These are phyloP conservation scores for Aphanocladium album DNA, from an alignment of 2,329 filamentous ascomycete genomes.

Conservation along the genomic window DNA sequence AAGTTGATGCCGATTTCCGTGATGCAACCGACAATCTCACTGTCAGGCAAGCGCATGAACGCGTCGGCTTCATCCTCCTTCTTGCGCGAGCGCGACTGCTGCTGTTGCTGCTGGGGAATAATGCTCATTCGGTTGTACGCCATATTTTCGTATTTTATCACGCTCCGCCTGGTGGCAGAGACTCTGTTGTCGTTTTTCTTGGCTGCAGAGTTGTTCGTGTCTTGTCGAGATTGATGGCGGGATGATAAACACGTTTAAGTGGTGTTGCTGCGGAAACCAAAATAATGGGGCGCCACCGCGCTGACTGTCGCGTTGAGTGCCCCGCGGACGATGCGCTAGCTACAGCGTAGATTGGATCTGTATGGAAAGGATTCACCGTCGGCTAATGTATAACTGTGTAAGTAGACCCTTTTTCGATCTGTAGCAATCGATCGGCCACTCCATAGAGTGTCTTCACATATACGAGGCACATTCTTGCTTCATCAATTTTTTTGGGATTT, in stretches of 20 bases:
- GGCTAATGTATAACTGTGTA: too few relatives aligned
- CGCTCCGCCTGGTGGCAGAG: background rate
- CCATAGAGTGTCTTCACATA: too few relatives aligned
- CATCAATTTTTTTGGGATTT: too few relatives aligned
- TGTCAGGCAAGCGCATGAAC: slow-evolving; percentile 56
- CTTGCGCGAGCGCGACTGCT: slow-evolving; percentile 49
- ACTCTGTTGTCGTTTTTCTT: background rate
- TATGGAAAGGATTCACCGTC: too few relatives aligned
- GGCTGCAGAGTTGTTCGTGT: background rate
- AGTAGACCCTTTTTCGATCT: too few relatives aligned
- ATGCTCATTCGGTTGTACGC: slow-evolving; percentile 60
- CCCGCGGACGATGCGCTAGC: background rate
- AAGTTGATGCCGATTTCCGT: slow-evolving; percentile 94
- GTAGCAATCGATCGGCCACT: too few relatives aligned
- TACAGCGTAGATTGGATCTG: too few relatives aligned
- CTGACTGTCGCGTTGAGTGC: slow-evolving; percentile 1
- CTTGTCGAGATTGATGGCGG: background rate
- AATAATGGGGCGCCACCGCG: background rate
- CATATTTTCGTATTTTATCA: slow-evolving; percentile 34
- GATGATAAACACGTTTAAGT: background rate
- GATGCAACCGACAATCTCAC: slow-evolving; percentile 94
- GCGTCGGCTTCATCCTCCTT: slow-evolving; percentile 57
- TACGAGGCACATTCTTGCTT: too few relatives aligned
- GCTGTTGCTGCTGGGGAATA: slow-evolving; percentile 46
- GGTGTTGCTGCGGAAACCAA: slow-evolving; percentile 12